Percentiles rank a stretch among this genome's conserved stretches.
phyloP scores from a whole-genome alignment of 768 basidiomycete genomes.

The Mrakia gelida region DNA sequence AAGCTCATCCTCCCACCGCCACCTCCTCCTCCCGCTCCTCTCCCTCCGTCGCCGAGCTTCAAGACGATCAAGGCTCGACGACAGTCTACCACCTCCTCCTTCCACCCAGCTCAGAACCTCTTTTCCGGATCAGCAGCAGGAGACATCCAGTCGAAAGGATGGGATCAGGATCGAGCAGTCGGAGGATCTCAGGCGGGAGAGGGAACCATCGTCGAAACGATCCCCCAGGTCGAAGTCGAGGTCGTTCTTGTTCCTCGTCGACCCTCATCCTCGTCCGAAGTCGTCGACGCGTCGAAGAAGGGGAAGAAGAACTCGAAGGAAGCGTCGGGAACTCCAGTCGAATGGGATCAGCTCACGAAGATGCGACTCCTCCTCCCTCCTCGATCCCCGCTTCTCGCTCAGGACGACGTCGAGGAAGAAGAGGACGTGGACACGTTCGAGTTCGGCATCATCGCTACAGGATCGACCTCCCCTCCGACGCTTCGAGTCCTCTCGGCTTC shows the following conservation, averaged over 20 bases:
- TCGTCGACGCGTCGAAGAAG: slow-evolving; percentile 4
- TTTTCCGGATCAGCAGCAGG: slow-evolving; percentile 6
- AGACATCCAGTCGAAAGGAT: background rate
- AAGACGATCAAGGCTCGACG: background rate
- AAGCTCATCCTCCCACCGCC: background rate
- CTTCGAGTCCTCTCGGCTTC: slow-evolving; percentile 20
- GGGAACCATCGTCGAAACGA: background rate
- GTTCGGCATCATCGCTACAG: slow-evolving; percentile 22
- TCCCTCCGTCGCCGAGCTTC: background rate
- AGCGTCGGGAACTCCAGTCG: background rate
- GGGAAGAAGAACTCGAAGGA: background rate
- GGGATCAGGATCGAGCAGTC: background rate
- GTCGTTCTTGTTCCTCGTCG: slow-evolving; percentile 15
- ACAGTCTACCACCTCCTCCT: background rate
- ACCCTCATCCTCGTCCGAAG: background rate
- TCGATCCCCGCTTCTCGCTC: background rate
- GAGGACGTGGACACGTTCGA: slow-evolving; percentile 16
- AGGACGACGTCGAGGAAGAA: background rate
- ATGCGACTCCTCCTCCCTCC: slow-evolving; percentile 9
- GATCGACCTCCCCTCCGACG: background rate
- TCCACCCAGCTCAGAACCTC: background rate
- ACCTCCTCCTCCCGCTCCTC: background rate
- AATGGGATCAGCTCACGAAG: slow-evolving; percentile 15
- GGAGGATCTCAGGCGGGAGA: background rate
- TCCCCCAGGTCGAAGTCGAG: slow-evolving; percentile 6